Evolutionary conservation across 2,329 filamentous ascomycete genomes (phyloP).

Genomic region (Orbilia javanica): DNA sequence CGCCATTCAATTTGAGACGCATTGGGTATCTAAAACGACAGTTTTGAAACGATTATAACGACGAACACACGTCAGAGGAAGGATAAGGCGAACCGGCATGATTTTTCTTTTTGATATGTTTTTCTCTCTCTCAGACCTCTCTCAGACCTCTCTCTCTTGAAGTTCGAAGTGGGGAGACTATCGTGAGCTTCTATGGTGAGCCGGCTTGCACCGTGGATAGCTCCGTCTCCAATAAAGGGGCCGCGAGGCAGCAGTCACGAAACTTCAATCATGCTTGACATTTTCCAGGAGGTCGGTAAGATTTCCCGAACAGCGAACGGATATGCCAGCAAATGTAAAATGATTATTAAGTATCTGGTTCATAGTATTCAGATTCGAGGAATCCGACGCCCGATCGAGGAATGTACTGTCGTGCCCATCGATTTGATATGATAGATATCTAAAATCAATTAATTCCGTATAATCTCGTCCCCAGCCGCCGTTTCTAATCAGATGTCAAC

Average conservation of each 20-base stretch:
- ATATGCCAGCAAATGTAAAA: background rate
- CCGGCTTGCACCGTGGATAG: constrained; percentile 28
- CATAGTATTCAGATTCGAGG: background rate
- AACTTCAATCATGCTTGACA: constrained; percentile 9
- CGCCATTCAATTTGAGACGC: constrained; percentile 51
- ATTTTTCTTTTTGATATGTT: constrained; percentile 9
- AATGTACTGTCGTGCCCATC: background rate
- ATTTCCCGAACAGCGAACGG: constrained; percentile 29
- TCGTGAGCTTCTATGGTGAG: constrained; percentile 10
- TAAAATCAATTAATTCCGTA: background rate
- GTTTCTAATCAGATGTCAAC: background rate
- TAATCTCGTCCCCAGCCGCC: background rate
- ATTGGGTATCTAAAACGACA: constrained; percentile 48
- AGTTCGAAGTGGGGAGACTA: constrained; percentile 9
- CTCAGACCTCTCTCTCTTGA: no score
- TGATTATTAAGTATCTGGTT: no score
- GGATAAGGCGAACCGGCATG: constrained; percentile 40
- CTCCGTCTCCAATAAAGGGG: constrained; percentile 41
- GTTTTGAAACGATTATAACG: constrained; percentile 35
- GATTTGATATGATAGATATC: background rate
- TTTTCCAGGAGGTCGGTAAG: background rate
- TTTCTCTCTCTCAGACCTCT: no score
- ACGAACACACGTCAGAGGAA: constrained; percentile 35
- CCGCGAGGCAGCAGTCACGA: constrained; percentile 38
- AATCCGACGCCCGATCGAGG: background rate